Evolutionary conservation across 2,329 filamentous ascomycete species (phyloP), one percentile per base, ranked within the genome.

Genomic region (Sordariomycetes sp.): DNA sequence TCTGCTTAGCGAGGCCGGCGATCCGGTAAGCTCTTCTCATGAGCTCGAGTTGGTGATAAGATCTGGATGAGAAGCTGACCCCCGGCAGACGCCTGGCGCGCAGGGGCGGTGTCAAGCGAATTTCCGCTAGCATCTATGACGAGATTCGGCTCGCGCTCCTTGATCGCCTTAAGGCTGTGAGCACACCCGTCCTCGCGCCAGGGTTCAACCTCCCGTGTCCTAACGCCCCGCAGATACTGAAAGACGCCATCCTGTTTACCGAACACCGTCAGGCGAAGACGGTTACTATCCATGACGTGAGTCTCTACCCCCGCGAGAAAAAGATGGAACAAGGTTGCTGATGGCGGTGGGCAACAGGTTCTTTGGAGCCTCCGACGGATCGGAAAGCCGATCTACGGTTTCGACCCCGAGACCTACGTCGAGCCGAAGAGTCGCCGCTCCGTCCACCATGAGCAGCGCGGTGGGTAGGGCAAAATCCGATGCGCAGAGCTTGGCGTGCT

Each of bases 41-140:
- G 10, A 14, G 8, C 22, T 50, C 22, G 2, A 11, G 11, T 50
- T 22, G n/a, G n/a, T 8, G 46, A 50, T 7, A 20, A 14, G 11
- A 14, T 24, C n/a, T 5, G 22, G 46, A 50, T 50, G 22, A 50
- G 46, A 24, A 22, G 46, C 46, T 50, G 20, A 50, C 46, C 5
- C 40, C 53, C 50, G 63, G 3, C 56, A 85, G 87, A 63, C 85
- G 88, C 48, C 71, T 93, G 0, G 89, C 89, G 1, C 81, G 89
- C 6, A 83, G 89, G 7, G 89, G 88, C 1, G 89, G 89, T 0
- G 85, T 93, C 0, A 91, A 91, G 67, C 76, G 88, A 0, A 90
- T 92, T 10, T 86, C 84, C 0, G 79, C 67, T 0, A 62, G 53
- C 0, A 85, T 91, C 2, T 92, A 92, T 64, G 75, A 83, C 0